Evolutionary conservation across 1,284 basidiomycete species (phyloP), one percentile per base, ranked within the genome.

Genomic region (Irpex lacteus): DNA sequence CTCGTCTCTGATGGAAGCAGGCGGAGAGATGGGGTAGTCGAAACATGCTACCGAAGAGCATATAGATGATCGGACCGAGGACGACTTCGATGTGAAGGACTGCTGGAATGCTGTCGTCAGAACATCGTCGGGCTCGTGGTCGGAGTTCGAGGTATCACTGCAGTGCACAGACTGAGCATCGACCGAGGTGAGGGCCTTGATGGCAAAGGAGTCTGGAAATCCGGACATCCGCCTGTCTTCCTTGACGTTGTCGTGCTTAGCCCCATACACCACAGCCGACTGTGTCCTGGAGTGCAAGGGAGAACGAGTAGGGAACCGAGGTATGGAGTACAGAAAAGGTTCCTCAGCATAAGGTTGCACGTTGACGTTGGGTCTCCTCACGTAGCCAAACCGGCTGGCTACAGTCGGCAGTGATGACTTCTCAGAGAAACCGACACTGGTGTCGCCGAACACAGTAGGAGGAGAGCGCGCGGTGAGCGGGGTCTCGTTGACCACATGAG

Each of bases 301-400:
- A 26, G 63, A 53, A 13, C 61, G 66, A n/a, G 60, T 40, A 11
- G 68, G 63, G 26, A 66, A 37, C 59, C 64, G 54, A 11, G 68
- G 68, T 11, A 69, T 64, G 7, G 68, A 69, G 60, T 69, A 69
- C 11, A 69, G 53, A 44, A 67, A 69, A 0, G 68, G 68, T 38
- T 69, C 68, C 38, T 67, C 64, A 9, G 56, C 52, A 58, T 69
- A 69, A 13, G 66, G 65, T 49, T 52, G 60, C 15, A 47, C 53
- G 26, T 61, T 59, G 34, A 53, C 58, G 18, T 47, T 32, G 9
- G 65, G 55, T 55, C 54, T 66, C 59, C 37, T 57, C 19, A 53
- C 53, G 58, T 62, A 44, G 5, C 57, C 66, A 58, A 62, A 62
- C 9, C 61, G 63, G 56, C 59, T 62, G 18, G 59, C 56, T 32